Evolutionary conservation across 768 basidiomycete genomes (phyloP), one percentile per base, ranked within the genome.

Genomic region (Trametes gibbosa): DNA sequence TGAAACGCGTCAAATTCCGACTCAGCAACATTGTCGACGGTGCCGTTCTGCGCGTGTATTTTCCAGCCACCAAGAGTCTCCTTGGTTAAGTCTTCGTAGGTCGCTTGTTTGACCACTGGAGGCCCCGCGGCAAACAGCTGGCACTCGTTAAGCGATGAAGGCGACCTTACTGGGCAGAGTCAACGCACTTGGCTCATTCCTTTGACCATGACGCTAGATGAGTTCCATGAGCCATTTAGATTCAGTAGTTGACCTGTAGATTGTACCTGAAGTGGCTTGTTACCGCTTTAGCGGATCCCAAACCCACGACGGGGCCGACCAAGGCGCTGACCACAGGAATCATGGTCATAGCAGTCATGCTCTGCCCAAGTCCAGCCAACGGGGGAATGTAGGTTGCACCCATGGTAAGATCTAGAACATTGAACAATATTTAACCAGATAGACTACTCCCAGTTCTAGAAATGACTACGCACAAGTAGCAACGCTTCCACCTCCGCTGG

Each of bases 401-500:
- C 29, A 32, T 32, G 29, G 29, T 32, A 2, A 64, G 51, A 37
- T 64, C 63, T 64, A 34, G n/a, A n/a, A n/a, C n/a, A 32, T 32
- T 32, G 29, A 10, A 32, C 5, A 32, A 32, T 32, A 5, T 32
- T 32, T 32, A 4, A 32, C 5, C 10, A 32, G 5, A 10, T 4
- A 10, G 29, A 32, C 10, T 32, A 10, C 29, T 4, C 10, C 10
- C 29, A 32, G 4, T 32, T 8, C 19, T 19, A 10, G 29, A 8
- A 23, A 17, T 24, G 7, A 45, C 21, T 3, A 58, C 59, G n/a
- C 10, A 64, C 63, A 64, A 2, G 54, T 60, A 1, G 55, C 59
- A 1, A 64, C 63, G 47, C 63, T 64, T 2, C 63, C 63, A 2
- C 63, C 63, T 46, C 63, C 63, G 21, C 63, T 64, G n/a, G 63